Base-by-base conservation (phyloP, 2,329 filamentous ascomycete genomes). In the Trichoderma sp. region DNA sequence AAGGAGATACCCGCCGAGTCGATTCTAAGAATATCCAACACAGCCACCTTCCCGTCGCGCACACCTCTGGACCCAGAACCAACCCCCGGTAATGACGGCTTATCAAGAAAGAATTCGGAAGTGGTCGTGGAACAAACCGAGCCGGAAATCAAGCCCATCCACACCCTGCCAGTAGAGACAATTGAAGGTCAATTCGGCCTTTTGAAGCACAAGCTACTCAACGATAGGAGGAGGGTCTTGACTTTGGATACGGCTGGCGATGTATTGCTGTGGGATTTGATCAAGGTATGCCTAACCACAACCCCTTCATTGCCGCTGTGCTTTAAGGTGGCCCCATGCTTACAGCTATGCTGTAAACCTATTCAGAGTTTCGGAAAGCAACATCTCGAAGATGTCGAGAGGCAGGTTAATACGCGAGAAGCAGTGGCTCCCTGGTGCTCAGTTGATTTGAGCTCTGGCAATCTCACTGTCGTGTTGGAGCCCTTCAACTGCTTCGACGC, bases 401-500 rank as follows among this genome's bases (percentile, higher is more conserved):
- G 92, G 0, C 90, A 95, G 80, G 90, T 98, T 74, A 98, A 98
- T 81, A 98, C 95, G 0, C 89, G 91, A 16, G 95, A 98, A 82
- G 95, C 93, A 38, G 94, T 98, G 53, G 93, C 96, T 5, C 96
- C 97, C 72, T 99, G 97, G 97, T 99, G 97, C 82, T 94, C 94
- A 2, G 93, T 98, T 71, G 95, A 99, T 81, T 95, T 96, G 24
- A 93, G 96, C 79, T 98, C 96, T 5, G 97, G 97, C 45, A 95
- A 94, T 77, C 87, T 99, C 74, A 96, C 95, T 2, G 96, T 98
- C 3, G 93, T 97, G 21, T 85, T 99, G 21, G 97, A 99, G 81
- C 94, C 95, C 56, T 97, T 97, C 81, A 97, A 97, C 79, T 98
- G 95, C 83, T 99, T 99, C 80, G 97, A 99, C 84, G 97, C 95